Percentiles rank a stretch among this genome's conserved stretches.
phyloP scores from a whole-genome alignment of 345 rosid genomes.

The Carallia pectinifolia region DNA sequence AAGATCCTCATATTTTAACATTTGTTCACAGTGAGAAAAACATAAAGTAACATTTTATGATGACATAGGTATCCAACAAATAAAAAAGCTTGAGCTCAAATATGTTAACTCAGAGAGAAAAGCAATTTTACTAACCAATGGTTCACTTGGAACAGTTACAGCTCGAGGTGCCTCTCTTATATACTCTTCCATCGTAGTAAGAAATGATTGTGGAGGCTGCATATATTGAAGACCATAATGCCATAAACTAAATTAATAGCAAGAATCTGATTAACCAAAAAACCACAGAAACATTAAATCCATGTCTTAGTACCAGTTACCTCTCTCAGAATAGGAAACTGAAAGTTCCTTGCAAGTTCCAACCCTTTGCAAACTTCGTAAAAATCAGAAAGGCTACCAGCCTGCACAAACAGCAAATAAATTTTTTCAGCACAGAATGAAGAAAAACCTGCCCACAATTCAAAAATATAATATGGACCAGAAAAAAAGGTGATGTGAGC shows the following conservation, averaged over 20 bases:
- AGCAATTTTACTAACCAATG: constrained; percentile 53
- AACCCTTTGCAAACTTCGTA: constrained; percentile 93
- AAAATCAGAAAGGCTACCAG: constrained; percentile 84
- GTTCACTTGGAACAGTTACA: constrained; percentile 70
- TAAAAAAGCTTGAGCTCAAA: not conserved
- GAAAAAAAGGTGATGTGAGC: not conserved
- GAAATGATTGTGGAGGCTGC: constrained; percentile 96
- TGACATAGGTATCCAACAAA: not conserved
- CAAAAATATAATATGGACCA: not conserved
- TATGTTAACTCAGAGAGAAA: not conserved
- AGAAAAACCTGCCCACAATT: not conserved
- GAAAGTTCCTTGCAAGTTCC: constrained; percentile 98
- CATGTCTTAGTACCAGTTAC: constrained; percentile 33
- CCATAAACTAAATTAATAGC: not conserved
- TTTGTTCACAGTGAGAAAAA: not conserved
- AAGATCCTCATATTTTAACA: not conserved
- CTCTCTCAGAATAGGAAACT: constrained; percentile 92
- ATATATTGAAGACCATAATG: constrained; percentile 14
- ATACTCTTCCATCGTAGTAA: constrained; percentile 95
- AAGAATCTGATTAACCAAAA: not conserved
- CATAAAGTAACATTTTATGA: not conserved
- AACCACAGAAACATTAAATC: constrained; percentile 10
- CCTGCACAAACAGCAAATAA: constrained; percentile 47
- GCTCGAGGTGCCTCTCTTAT: constrained; percentile 91
- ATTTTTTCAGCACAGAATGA: constrained; percentile 7